Evolutionary conservation across 2,329 filamentous ascomycete species (phyloP).

Genomic region (Colletotrichum musae): DNA sequence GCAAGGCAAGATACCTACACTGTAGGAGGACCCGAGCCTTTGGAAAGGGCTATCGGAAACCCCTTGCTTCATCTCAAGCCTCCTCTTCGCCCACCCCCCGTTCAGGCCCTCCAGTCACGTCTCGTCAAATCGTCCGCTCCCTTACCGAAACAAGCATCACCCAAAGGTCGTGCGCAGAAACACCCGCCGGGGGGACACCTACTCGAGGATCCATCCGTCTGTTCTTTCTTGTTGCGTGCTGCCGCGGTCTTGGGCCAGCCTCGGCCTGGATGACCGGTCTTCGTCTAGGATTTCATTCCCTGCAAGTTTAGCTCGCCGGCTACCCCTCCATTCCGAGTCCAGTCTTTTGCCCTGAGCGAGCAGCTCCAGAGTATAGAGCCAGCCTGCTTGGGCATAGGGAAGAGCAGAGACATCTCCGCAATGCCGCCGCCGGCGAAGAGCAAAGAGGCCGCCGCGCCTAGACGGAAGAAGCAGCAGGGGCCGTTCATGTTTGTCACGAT

Average conservation of each 20-base stretch:
- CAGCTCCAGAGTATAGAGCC: no score
- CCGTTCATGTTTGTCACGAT: slow-evolving; percentile 43
- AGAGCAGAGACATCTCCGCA: background rate
- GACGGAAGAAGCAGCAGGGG: slow-evolving; percentile 5
- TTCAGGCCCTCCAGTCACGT: slow-evolving; percentile 1
- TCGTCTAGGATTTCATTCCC: no score
- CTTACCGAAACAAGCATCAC: background rate
- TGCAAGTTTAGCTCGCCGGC: background rate
- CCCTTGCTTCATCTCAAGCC: background rate
- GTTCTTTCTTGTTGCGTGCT: no score
- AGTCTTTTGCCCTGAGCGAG: no score
- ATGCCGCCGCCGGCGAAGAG: slow-evolving; percentile 15
- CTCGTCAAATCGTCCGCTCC: background rate
- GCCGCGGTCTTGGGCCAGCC: no score
- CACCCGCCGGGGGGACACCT: background rate
- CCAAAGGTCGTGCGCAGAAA: slow-evolving; percentile 7
- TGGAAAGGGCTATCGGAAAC: slow-evolving; percentile 4
- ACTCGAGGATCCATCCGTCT: background rate
- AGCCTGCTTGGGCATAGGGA: no score
- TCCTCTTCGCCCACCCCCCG: background rate
- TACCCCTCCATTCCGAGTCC: background rate
- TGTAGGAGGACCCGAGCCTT: background rate
- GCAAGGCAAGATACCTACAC: background rate
- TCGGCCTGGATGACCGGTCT: no score
- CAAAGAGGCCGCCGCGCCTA: background rate